A percentile compares a stretch with the other conserved stretches of the same genome.
phyloP scores from a whole-genome alignment of 495 filamentous ascomycete species.

The Bacidia rubella region DNA sequence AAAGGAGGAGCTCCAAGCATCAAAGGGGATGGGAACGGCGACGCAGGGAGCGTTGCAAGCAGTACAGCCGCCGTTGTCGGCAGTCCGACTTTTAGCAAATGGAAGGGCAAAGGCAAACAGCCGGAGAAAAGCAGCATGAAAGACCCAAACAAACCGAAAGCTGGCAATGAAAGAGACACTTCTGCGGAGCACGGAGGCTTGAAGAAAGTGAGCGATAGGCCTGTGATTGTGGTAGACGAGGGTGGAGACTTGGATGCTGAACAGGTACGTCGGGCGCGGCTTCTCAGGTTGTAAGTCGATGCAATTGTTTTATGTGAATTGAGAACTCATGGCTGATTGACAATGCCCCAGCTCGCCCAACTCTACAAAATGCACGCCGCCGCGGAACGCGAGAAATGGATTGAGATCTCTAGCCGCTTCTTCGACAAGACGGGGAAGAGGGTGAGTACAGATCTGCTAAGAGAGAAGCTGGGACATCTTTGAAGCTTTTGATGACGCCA shows the following conservation, averaged over 20 bases:
- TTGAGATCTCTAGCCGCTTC: conserved; percentile 14
- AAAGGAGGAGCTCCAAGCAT: neutral
- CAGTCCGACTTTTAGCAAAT: no score
- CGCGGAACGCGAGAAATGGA: conserved; percentile 13
- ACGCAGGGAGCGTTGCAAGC: neutral
- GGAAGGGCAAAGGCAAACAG: conserved; percentile 1
- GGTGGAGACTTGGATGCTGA: conserved; percentile 8
- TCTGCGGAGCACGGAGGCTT: neutral
- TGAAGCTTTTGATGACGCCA: no score
- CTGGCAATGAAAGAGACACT: neutral
- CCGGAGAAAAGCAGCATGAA: neutral
- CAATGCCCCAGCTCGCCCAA: conserved; percentile 2
- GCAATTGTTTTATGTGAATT: neutral
- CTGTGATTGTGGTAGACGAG: conserved; percentile 12
- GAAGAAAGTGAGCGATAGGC: conserved; percentile 6
- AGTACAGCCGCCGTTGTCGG: neutral
- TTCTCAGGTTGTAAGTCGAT: neutral
- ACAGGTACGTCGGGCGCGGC: conserved; percentile 12
- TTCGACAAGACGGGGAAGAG: conserved; percentile 18
- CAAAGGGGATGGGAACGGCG: neutral
- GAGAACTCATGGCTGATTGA: neutral
- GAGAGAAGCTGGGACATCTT: conserved; percentile 9
- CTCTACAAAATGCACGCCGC: conserved; percentile 8
- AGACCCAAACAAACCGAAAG: neutral
- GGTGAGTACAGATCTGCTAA: conserved; percentile 8